These are phyloP conservation scores for Spizellomyces punctatus DNA, from an alignment of 192 early-diverging fungal genomes.

Conservation along the genomic window DNA sequence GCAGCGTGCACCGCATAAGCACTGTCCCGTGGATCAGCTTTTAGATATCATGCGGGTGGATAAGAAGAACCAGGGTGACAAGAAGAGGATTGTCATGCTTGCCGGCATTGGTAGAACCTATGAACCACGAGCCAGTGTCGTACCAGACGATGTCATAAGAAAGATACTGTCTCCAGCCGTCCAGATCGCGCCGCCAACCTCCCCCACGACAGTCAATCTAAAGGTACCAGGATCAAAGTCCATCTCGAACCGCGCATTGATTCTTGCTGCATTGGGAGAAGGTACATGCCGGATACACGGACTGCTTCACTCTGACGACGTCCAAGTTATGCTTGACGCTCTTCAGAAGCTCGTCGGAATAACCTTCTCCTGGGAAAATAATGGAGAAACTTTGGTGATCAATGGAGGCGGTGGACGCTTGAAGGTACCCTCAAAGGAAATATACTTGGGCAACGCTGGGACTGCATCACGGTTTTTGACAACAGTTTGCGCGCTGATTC, in stretches of 20 bases:
- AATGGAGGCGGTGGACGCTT: conserved; percentile 78
- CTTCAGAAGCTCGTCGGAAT: conserved; percentile 88
- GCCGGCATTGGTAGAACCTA: conserved; percentile 80
- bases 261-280: conserved; percentile 84
- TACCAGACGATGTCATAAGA: conserved; percentile 82
- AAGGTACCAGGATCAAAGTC: conserved; percentile 94
- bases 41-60: conserved; percentile 93
- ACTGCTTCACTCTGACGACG: conserved; percentile 95
- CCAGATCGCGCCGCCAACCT: conserved; percentile 39
- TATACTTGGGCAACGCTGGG: conserved; percentile 97
- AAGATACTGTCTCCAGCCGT: conserved; percentile 81
- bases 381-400: conserved; percentile 86
- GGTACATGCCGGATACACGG: conserved; percentile 83
- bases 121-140: conserved; percentile 79
- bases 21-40: conserved; percentile 75
- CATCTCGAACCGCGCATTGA: conserved; percentile 94
- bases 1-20: conserved; percentile 61
- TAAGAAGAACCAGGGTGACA: conserved; percentile 92
- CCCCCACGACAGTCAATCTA: conserved; percentile 42
- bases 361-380: conserved; percentile 87
- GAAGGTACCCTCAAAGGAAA: conserved; percentile 70
- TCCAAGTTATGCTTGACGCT: conserved; percentile 93
- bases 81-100: conserved; percentile 90
- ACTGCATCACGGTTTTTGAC: conserved; percentile 96
- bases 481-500: conserved; percentile 78